Evolutionary conservation across 805 yeast species (phyloP).

Genomic region (Teunomyces funiuensis): DNA sequence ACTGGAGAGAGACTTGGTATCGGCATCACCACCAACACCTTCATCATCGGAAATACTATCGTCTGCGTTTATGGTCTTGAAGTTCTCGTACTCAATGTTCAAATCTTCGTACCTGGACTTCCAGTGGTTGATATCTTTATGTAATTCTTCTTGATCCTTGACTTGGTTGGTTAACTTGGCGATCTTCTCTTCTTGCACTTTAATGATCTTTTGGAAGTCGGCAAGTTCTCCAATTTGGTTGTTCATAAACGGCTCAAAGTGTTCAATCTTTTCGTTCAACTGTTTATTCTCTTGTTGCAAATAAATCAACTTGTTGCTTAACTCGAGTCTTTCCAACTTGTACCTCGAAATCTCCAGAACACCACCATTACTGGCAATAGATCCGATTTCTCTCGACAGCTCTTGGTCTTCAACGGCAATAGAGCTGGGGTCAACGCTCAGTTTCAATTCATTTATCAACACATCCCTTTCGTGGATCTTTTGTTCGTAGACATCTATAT

Average conservation of each 20-base stretch:
- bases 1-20: conserved; percentile 24
- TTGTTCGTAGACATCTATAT: conserved; percentile 13
- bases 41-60: conserved; percentile 31
- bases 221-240: conserved; percentile 53
- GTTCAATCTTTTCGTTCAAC: conserved; percentile 40
- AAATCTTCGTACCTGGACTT: conserved; percentile 46
- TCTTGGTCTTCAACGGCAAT: conserved; percentile 21
- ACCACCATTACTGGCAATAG: conserved; percentile 8
- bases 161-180: conserved; percentile 41
- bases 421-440: conserved; percentile 24
- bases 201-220: conserved; percentile 53
- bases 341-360: conserved; percentile 35
- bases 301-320: conserved; percentile 44
- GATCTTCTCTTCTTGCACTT: conserved; percentile 50
- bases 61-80: conserved; percentile 35
- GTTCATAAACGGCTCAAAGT: conserved; percentile 53
- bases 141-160: conserved; percentile 42
- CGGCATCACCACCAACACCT: conserved; percentile 15
- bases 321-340: conserved; percentile 44
- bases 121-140: conserved; percentile 48
- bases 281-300: conserved; percentile 46
- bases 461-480: conserved; percentile 31
- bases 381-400: conserved; percentile 8
- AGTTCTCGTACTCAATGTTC: conserved; percentile 42
- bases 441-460: conserved; percentile 32